A percentile compares a stretch with the other conserved stretches of the same genome.
phyloP scores from a whole-genome alignment of 2,329 filamentous ascomycete species.

The Pseudogymnoascus sp. region DNA sequence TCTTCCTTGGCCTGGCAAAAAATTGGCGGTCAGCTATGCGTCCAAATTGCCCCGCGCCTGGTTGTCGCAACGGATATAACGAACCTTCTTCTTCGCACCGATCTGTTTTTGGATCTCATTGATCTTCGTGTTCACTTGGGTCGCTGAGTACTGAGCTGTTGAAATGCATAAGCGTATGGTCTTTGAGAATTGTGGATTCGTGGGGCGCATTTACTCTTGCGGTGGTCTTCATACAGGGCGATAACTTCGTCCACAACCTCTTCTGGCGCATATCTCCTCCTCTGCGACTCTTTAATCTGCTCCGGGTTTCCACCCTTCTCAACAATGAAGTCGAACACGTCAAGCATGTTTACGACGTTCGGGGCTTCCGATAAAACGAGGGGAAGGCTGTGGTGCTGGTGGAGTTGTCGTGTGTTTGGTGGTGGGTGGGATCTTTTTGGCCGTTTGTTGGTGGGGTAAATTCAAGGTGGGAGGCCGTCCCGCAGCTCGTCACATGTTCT shows the following conservation, averaged over 20 bases:
- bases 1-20: slow-evolving; percentile 67
- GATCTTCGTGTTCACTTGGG: slow-evolving; percentile 74
- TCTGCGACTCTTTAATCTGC: slow-evolving; percentile 85
- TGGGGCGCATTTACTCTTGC: slow-evolving; percentile 49
- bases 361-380: neutral
- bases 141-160: slow-evolving; percentile 64
- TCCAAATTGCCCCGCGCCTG: neutral
- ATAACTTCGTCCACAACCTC: slow-evolving; percentile 89
- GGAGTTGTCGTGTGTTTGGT: neutral
- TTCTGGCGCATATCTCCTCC: slow-evolving; percentile 69
- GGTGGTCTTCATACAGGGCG: slow-evolving; percentile 75
- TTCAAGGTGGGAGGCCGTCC: slow-evolving; percentile 10
- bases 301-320: slow-evolving; percentile 89
- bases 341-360: slow-evolving; percentile 50
- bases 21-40: slow-evolving; percentile 6
- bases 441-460: slow-evolving; percentile 10
- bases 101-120: slow-evolving; percentile 89
- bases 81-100: slow-evolving; percentile 78
- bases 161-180: slow-evolving; percentile 13
- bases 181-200: neutral
- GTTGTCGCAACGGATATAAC: neutral
- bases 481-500: slow-evolving; percentile 5
- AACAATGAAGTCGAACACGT: slow-evolving; percentile 69
- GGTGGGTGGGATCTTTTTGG: slow-evolving; percentile 3
- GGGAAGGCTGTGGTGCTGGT: neutral